Percentiles rank a stretch among this genome's conserved stretches.
Conservation (phyloP, 2,329 filamentous ascomycete genomes). For the Aspergillus felis region DNA sequence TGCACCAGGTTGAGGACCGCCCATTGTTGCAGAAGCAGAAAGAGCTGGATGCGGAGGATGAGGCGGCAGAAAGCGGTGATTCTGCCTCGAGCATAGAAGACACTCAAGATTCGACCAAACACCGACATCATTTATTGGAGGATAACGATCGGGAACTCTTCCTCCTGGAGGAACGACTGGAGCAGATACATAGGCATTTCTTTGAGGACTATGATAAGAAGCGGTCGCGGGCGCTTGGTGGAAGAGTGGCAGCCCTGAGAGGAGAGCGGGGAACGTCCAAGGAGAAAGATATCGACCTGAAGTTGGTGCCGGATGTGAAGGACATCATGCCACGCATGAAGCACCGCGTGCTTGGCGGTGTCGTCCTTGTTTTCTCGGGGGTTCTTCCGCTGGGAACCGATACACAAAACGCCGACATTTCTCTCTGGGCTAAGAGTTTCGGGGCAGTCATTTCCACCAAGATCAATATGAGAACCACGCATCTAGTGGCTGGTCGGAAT, state of each 20-base stretch:
- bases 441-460: slow-evolving; percentile 60
- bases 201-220: slow-evolving; percentile 74
- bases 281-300: slow-evolving; percentile 48
- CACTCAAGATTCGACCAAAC: slow-evolving; percentile 36
- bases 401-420: slow-evolving; percentile 78
- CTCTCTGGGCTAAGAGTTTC: slow-evolving; percentile 80
- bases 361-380: slow-evolving; percentile 82
- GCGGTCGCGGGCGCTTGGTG: slow-evolving; percentile 42
- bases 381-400: slow-evolving; percentile 80
- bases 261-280: slow-evolving; percentile 44
- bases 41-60: slow-evolving; percentile 79
- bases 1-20: slow-evolving; percentile 83
- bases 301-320: slow-evolving; percentile 77
- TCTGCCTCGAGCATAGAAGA: slow-evolving; percentile 40
- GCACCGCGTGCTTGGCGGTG: slow-evolving; percentile 66
- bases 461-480: slow-evolving; percentile 46
- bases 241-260: slow-evolving; percentile 47
- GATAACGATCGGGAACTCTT: slow-evolving; percentile 83
- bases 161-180: slow-evolving; percentile 71
- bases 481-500: slow-evolving; percentile 54
- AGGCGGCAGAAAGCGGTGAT: slow-evolving; percentile 55
- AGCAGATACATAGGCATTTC: slow-evolving; percentile 71
- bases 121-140: slow-evolving; percentile 72
- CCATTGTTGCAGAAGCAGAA: slow-evolving; percentile 91
- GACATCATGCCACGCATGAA: slow-evolving; percentile 81